Base-by-base conservation (phyloP, 2,329 filamentous ascomycete genomes). In the Paecilomyces dactylethromorphus region DNA sequence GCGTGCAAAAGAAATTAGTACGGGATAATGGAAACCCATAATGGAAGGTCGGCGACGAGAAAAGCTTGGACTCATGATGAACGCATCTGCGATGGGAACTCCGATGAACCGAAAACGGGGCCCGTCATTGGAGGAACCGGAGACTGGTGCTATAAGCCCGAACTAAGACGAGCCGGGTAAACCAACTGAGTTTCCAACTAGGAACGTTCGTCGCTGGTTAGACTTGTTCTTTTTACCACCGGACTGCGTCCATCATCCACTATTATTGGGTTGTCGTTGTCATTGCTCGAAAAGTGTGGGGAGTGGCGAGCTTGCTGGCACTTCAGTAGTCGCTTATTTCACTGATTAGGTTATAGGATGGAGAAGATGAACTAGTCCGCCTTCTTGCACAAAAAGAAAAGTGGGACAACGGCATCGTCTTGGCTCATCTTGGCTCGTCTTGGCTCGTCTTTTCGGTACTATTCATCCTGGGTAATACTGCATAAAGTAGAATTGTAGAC, bases 131-230 rank as follows among this genome's bases (percentile, higher is more conserved):
- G 33, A 60, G 57, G 57, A 57, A 57, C 50, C 24, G 12, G 21
- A 58, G 57, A 32, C 51, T 31, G 35, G 35, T 54, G 59, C 66
- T 15, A 3, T 29, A 10, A 15, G 26, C 18, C 18, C 7, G 13
- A 21, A 26, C 50, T 68, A 68, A 55, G 56, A 67, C 65, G 32
- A 63, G 62, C 64, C 58, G 57, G 65, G 67, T 35, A 59, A 67
- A 60, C 55, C 57, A 54, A 32, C 54, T 53, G 62, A 63, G 60
- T 54, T 57, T 45, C 13, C 7, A n/a, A n/a, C 13, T 1, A 45
- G 35, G 15, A 18, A 13, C 32, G 24, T 26, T 26, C 24, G 24
- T 26, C 5, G 24, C 12, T 33, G 7, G 32, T 13, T 13, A 33
- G 32, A 33, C 32, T 33, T 33, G 8, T 13, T 10, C 32, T 33